Evolutionary conservation across 2,329 filamentous ascomycete genomes (phyloP), one percentile per base, ranked within the genome.

Genomic region (Dryadomyces quercivorus): DNA sequence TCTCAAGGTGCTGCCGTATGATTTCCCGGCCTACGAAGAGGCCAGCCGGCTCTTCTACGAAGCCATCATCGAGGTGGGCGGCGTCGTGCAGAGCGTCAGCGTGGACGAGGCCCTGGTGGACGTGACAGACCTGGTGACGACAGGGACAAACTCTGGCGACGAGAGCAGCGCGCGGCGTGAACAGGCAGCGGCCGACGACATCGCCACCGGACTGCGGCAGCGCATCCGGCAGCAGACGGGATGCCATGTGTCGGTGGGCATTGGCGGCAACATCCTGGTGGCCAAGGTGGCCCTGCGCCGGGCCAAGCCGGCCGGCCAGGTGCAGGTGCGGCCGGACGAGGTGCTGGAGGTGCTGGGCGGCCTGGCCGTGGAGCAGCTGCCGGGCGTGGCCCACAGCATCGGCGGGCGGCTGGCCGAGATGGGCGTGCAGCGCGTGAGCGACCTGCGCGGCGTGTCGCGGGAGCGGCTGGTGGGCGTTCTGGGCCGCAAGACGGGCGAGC

Each of bases 81-180:
- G 90, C 1, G 70, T 88, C 18, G 89, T 97, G 0, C 93, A 98
- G 66, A 97, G 93, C 63, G 92, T 98, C 52, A 97, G 93, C 64
- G 87, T 98, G 48, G 94, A 98, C 61, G 94, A 98, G 69, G 93
- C 90, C 1, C 76, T 98, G 8, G 72, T 98, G 16, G 93, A 98
- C 67, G 78, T 91, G 38, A 93, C 88, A 3, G 72, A 73, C 3
- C 69, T 87, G 3, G 86, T 93, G 56, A 70, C 89, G 47, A 72
- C 76, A 13, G 77, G 76, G 15, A 77, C 80, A 12, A 82, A 81
- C 2, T 42, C 38, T 1, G 71, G 73, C 21, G 45, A 52, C 10
- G 49, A 43, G 20, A 22, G 8, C 18, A 86, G 78, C 56, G 75
- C 89, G 0, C 82, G 82, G 72, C 78, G 82, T 53, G 91, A 97